Evolutionary conservation across 2,329 filamentous ascomycete genomes (phyloP).

Genomic region (Aspergillus ochraceoroseus): DNA sequence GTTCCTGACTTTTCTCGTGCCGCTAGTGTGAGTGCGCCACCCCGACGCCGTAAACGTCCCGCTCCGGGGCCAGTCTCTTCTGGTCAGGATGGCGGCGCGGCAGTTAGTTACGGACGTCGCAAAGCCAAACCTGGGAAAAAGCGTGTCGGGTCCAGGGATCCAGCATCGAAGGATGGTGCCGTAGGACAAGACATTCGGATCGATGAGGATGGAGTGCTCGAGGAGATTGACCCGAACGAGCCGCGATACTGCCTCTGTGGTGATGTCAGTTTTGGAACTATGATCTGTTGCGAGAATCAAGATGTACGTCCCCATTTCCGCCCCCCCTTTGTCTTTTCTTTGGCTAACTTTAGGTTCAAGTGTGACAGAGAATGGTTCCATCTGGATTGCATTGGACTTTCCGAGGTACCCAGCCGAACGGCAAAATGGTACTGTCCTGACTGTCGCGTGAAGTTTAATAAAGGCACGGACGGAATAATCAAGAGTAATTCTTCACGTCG

Average conservation of each 20-base stretch:
- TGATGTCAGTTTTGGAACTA: constrained; percentile 60
- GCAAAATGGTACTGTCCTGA: constrained; percentile 64
- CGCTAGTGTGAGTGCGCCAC: constrained; percentile 29
- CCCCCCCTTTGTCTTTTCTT: not conserved
- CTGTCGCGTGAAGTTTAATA: constrained; percentile 50
- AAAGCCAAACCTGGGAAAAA: constrained; percentile 51
- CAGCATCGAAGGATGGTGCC: constrained; percentile 26
- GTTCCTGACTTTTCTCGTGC: constrained; percentile 42
- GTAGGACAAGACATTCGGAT: constrained; percentile 38
- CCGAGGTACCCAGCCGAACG: constrained; percentile 55
- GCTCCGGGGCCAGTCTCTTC: constrained; percentile 57
- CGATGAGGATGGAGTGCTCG: constrained; percentile 47
- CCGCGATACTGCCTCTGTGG: constrained; percentile 61
- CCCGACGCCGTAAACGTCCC: constrained; percentile 53
- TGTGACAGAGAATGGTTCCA: constrained; percentile 66
- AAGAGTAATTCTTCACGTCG: constrained; percentile 35
- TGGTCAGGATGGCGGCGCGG: constrained; percentile 56
- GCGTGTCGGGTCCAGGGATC: constrained; percentile 39
- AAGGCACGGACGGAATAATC: constrained; percentile 41
- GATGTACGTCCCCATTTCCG: constrained; percentile 41
- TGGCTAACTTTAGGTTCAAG: constrained; percentile 42
- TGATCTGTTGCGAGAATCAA: constrained; percentile 62
- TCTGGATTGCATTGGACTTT: constrained; percentile 55
- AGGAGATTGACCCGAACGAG: constrained; percentile 57
- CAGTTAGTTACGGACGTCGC: constrained; percentile 57